Evolutionary conservation across 2,329 filamentous ascomycete species (phyloP).

Genomic region (Bisporella sp.): DNA sequence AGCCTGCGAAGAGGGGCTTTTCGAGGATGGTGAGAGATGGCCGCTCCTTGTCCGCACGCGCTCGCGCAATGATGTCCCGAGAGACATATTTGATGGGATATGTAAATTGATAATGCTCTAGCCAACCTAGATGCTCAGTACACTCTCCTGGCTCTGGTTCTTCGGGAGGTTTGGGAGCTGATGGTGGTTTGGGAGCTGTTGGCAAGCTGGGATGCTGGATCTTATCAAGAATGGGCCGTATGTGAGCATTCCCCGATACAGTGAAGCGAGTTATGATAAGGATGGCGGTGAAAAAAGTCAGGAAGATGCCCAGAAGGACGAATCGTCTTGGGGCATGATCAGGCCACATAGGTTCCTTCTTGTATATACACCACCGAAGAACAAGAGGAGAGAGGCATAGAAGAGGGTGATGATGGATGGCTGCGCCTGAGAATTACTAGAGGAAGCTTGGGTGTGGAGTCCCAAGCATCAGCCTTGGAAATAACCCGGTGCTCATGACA

Average conservation of each 20-base stretch:
- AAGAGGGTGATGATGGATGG: constrained; percentile 11
- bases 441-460: too few species aligned
- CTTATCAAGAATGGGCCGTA: neutral
- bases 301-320: constrained; percentile 13
- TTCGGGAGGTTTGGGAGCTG: constrained; percentile 1
- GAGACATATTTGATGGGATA: constrained; percentile 23
- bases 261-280: constrained; percentile 5
- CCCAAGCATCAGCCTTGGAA: too few species aligned
- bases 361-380: neutral
- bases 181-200: neutral
- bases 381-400: neutral
- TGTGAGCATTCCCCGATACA: neutral
- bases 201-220: neutral
- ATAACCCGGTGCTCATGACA: too few species aligned
- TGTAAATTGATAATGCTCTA: constrained; percentile 21
- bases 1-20: constrained; percentile 20
- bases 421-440: too few species aligned
- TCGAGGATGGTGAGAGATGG: constrained; percentile 20
- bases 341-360: constrained; percentile 8
- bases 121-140: constrained; percentile 20
- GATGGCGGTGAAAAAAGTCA: constrained; percentile 12
- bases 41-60: constrained; percentile 10
- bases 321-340: constrained; percentile 14
- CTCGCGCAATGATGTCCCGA: constrained; percentile 20
- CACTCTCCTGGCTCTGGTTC: constrained; percentile 10